Evolutionary conservation across 768 basidiomycete species (phyloP).

Genomic region (Auricularia heimuer): DNA sequence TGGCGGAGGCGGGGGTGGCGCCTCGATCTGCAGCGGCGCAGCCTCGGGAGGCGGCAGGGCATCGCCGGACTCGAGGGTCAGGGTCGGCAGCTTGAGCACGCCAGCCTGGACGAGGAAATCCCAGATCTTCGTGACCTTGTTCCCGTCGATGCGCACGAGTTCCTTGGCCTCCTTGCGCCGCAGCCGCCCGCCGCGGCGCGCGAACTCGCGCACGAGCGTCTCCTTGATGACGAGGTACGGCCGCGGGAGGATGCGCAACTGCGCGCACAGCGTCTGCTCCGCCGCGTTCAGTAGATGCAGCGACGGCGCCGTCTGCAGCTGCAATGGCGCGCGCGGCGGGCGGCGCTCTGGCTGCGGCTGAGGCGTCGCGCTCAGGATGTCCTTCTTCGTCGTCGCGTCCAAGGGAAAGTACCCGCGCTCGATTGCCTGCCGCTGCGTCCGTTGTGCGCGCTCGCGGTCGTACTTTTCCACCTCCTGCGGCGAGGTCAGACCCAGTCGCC

Average conservation of each 20-base stretch:
- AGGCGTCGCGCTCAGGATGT: neutral
- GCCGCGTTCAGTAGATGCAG: conserved; percentile 81
- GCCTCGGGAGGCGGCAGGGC: neutral
- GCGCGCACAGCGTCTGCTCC: conserved; percentile 83
- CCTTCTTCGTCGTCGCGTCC: neutral
- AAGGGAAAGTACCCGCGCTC: neutral
- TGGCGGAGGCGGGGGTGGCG: no score
- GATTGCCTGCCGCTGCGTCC: conserved; percentile 18
- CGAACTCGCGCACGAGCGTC: conserved; percentile 87
- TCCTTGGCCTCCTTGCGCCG: conserved; percentile 82
- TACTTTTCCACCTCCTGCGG: conserved; percentile 88
- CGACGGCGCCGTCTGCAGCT: conserved; percentile 82
- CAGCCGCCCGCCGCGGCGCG: conserved; percentile 77
- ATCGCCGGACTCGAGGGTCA: neutral
- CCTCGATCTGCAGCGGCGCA: no score
- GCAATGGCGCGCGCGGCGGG: conserved; percentile 43
- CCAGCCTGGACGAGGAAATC: conserved; percentile 86
- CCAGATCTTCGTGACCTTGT: conserved; percentile 88
- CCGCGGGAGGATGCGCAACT: conserved; percentile 84
- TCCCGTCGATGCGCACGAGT: conserved; percentile 86
- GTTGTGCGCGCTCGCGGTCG: conserved; percentile 59
- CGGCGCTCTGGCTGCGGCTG: conserved; percentile 2
- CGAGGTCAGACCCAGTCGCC: conserved; percentile 74
- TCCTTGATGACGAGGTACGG: conserved; percentile 96
- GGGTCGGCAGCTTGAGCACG: conserved; percentile 13